Base-by-base conservation (phyloP, 1,139 yeast genomes). In the Hansenula lynferdii region DNA sequence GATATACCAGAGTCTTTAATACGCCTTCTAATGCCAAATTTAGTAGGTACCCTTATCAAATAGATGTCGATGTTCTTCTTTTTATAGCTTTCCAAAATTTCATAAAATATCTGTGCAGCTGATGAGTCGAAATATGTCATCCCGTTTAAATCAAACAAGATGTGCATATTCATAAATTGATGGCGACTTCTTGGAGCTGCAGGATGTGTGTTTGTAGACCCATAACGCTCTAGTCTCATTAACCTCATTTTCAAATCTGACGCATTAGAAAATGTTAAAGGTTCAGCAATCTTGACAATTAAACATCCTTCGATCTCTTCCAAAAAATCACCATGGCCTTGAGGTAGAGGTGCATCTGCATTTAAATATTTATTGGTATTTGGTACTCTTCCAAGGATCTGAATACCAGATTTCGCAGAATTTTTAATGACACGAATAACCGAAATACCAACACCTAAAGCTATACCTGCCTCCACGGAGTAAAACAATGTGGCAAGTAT, bases 391-490 rank as follows among this genome's bases (percentile, higher is more conserved):
- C 95, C 95, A 42, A 90, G 67, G 43, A 92, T 89, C 57, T 90
- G 97, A 46, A 92, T 89, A 47, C 97, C 70, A 1, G 97, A 90
- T 46, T 78, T 72, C 0, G 97, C 84, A 1, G 96, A 84, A 58
- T 89, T 92, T 50, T 78, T 84, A 31, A 92, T 76, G 8, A 92
- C 92, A 42, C 95, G 67, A 28, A 90, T 69, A 28, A 92, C 65
- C 39, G 95, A 87, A 49, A 86, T 85, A 0, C 79, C 74, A 23
- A 86, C 80, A 0, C 98, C 98, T 23, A 87, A 75, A 2, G 85
- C 80, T 40, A 92, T 86, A 2, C 98, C 98, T 12, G 85, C 78
- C 57, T 90, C 96, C 56, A 90, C 82, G 0, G 97, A 87, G 60
- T 83, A 84, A 52, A 84, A 78, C 28, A 89, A 57, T 0, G 97